Base-by-base conservation (phyloP, 1,284 basidiomycete species). In the Leccinum subatratum region DNA sequence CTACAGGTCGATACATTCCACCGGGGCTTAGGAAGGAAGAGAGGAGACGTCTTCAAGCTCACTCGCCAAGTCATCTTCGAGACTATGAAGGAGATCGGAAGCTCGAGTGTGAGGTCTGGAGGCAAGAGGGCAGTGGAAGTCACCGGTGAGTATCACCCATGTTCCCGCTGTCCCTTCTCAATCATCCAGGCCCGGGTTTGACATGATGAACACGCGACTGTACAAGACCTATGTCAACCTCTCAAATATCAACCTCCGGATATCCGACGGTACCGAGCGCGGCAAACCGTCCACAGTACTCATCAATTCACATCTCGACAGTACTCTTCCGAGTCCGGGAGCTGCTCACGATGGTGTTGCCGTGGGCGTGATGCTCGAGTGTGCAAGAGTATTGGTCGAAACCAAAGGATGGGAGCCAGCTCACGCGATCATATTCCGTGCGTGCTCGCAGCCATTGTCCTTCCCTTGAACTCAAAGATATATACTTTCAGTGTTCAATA, bases 161-260 rank as follows among this genome's bases (percentile, higher is more conserved):
- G 70, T 63, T 68, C 64, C 66, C 37, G 0, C 22, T 48, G 30
- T 32, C n/a, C 37, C 6, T 54, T 37, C 63, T 54, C 25, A 64
- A 18, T 7, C 12, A 11, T 34, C 39, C 42, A 93, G 92, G 25
- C 25, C 25, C 25, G 25, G 25, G 54, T 95, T 95, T 75, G 91
- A 94, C 74, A 93, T 95, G 81, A 89, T 94, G 86, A 82, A 82
- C 69, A 85, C 90, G 73, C 85, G 92, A 51, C 83, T 98, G 4
- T 95, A 96, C 81, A 98, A 98, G 79, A 91, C 91, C 39, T 99
- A 98, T 72, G 87, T 91, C 22, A 85, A 92, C 71, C 85, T 99
- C 63, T 86, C 88, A 39, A 99, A 99, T 77, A 88, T 98, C 72
- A 82, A 99, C 65, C 83, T 98, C 6, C 92, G 94, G 61, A 82